A percentile compares a stretch with the other conserved stretches of the same genome.
These are phyloP conservation scores for Corinectria fuckeliana DNA, from an alignment of 2,329 filamentous ascomycete genomes.

Conservation along the genomic window DNA sequence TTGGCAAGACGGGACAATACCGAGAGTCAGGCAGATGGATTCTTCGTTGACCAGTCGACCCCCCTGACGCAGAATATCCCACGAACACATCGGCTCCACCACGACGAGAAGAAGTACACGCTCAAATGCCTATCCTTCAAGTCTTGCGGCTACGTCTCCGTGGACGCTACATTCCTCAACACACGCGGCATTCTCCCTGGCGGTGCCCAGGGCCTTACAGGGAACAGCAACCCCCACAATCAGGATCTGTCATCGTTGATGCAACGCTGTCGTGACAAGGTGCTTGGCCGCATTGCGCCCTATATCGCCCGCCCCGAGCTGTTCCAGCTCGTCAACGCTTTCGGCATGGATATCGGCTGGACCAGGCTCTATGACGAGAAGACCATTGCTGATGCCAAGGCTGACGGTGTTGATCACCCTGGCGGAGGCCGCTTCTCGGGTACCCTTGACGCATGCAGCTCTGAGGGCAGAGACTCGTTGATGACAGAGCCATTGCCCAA, in stretches of 20 bases:
- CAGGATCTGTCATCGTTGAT: slow-evolving; percentile 39
- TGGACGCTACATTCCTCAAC: slow-evolving; percentile 47
- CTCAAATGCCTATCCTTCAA: slow-evolving; percentile 56
- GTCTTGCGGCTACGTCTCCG: slow-evolving; percentile 66
- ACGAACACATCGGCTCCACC: slow-evolving; percentile 22
- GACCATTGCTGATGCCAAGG: slow-evolving; percentile 41
- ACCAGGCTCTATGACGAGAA: slow-evolving; percentile 41
- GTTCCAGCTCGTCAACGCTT: slow-evolving; percentile 38
- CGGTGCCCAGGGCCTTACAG: slow-evolving; percentile 29
- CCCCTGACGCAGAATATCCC: slow-evolving; percentile 33
- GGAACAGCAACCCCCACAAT: slow-evolving; percentile 31
- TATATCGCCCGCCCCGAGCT: slow-evolving; percentile 40
- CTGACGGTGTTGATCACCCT: slow-evolving; percentile 45
- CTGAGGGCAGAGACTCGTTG: background rate
- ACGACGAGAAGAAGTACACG: slow-evolving; percentile 39
- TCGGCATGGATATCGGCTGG: slow-evolving; percentile 49
- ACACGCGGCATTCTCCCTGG: slow-evolving; percentile 44
- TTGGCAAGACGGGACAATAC: slow-evolving; percentile 15
- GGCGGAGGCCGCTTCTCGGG: slow-evolving; percentile 52
- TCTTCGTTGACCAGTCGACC: slow-evolving; percentile 12
- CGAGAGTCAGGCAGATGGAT: background rate
- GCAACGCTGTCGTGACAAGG: slow-evolving; percentile 45
- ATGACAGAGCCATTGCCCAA: background rate
- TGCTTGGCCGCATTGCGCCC: slow-evolving; percentile 45
- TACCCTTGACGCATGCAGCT: slow-evolving; percentile 30